Evolutionary conservation across 305 asterid species (phyloP).

Genomic region (Petunia hybrid): DNA sequence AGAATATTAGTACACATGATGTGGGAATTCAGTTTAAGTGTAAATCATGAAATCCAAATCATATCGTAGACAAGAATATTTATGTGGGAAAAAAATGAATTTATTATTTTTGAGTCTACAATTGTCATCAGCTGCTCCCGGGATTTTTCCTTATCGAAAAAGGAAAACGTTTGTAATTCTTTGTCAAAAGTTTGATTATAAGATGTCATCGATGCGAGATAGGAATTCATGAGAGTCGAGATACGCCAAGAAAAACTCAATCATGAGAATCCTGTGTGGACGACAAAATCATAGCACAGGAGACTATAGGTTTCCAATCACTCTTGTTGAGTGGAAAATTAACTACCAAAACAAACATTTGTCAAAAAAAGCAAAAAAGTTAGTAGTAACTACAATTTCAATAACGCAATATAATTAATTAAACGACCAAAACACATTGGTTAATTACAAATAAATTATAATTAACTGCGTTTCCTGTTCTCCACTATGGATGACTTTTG

Average conservation of each 20-base stretch:
- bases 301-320: constrained; percentile 24
- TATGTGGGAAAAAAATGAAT: too few species aligned
- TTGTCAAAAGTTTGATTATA: neutral
- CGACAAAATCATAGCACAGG: constrained; percentile 46
- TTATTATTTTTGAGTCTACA: too few species aligned
- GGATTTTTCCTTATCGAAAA: neutral
- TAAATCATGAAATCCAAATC: too few species aligned
- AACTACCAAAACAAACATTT: constrained; percentile 1
- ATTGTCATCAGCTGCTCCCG: neutral
- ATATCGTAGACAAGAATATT: too few species aligned
- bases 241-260: constrained; percentile 40
- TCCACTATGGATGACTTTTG: neutral
- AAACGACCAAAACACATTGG: neutral
- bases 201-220: neutral
- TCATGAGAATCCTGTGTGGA: constrained; percentile 44
- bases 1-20: too few species aligned
- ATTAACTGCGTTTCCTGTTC: neutral
- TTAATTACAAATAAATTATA: neutral
- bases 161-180: neutral
- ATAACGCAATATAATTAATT: neutral
- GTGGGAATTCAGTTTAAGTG: too few species aligned
- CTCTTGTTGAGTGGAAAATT: neutral
- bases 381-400: too few species aligned
- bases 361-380: neutral
- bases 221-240: constrained; percentile 15